These are phyloP conservation scores for Aspergillus biplanus DNA, from an alignment of 495 filamentous ascomycete genomes.

Conservation along the genomic window DNA sequence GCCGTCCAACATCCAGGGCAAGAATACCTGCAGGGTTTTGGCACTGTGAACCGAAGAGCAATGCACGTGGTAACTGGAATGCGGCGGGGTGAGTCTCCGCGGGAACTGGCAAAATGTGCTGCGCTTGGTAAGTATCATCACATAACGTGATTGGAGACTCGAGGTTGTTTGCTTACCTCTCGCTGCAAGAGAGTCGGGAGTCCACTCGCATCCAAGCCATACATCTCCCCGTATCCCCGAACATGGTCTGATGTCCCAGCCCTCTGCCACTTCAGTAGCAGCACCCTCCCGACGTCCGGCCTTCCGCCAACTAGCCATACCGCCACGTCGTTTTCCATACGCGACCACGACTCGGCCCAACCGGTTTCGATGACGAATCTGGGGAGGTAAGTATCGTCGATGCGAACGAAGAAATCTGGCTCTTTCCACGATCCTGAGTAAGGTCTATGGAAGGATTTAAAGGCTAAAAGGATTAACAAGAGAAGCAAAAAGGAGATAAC, in stretches of 20 bases:
- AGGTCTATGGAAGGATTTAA: background rate
- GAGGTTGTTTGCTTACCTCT: slow-evolving; percentile 1
- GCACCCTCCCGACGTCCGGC: slow-evolving; percentile 33
- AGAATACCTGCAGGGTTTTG: background rate
- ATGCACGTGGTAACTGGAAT: background rate
- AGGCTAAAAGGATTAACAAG: background rate
- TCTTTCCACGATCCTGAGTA: slow-evolving; percentile 8
- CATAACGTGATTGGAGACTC: background rate
- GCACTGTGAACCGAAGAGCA: background rate
- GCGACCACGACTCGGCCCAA: slow-evolving; percentile 1
- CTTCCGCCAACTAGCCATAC: slow-evolving; percentile 30
- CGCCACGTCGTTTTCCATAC: slow-evolving; percentile 1
- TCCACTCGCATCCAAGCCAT: background rate
- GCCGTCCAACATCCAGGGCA: background rate
- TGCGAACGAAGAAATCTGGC: slow-evolving; percentile 5
- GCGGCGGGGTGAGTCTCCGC: background rate
- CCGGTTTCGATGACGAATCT: slow-evolving; percentile 10
- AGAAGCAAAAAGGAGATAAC: background rate
- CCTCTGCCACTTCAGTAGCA: slow-evolving; percentile 19
- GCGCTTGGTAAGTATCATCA: background rate
- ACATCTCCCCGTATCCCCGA: slow-evolving; percentile 1
- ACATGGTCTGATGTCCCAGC: background rate
- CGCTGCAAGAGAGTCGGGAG: background rate
- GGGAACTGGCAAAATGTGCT: background rate
- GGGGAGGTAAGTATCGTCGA: background rate